A percentile compares a stretch with the other conserved stretches of the same genome.
phyloP scores from a whole-genome alignment of 2,329 filamentous ascomycete genomes.

The Annulohypoxylon truncatum region DNA sequence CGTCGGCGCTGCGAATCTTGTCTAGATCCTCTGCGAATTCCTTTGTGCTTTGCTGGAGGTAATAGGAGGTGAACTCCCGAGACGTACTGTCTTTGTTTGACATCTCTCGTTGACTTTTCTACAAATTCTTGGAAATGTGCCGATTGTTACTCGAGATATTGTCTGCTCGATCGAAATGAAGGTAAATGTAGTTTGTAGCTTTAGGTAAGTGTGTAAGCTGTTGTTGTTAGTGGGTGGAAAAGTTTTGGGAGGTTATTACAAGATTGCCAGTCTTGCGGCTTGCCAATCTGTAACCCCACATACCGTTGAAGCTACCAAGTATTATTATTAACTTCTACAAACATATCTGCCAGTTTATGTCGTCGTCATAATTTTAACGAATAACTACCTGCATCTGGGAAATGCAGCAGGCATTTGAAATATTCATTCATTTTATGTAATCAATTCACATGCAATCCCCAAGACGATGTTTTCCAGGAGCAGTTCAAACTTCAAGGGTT shows the following conservation, averaged over 20 bases:
- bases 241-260: no score
- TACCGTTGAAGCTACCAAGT: neutral
- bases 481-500: conserved; percentile 18
- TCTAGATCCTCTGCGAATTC: conserved; percentile 82
- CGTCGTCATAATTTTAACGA: neutral
- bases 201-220: neutral
- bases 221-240: neutral
- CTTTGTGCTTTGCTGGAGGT: conserved; percentile 74
- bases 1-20: conserved; percentile 73
- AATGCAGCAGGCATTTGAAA: neutral
- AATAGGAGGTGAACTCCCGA: conserved; percentile 70
- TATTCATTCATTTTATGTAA: neutral
- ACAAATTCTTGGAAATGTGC: neutral
- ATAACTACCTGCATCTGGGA: no score
- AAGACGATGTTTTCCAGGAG: neutral
- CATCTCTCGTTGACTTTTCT: conserved; percentile 27
- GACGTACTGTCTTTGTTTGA: conserved; percentile 39
- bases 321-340: no score
- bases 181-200: neutral
- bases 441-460: neutral
- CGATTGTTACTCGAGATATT: neutral
- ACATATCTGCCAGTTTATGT: neutral
- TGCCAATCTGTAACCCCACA: neutral
- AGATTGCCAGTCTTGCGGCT: neutral
- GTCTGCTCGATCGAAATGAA: neutral